Conservation (phyloP, 305 asterid species). For the Fraxinus greggii region DNA sequence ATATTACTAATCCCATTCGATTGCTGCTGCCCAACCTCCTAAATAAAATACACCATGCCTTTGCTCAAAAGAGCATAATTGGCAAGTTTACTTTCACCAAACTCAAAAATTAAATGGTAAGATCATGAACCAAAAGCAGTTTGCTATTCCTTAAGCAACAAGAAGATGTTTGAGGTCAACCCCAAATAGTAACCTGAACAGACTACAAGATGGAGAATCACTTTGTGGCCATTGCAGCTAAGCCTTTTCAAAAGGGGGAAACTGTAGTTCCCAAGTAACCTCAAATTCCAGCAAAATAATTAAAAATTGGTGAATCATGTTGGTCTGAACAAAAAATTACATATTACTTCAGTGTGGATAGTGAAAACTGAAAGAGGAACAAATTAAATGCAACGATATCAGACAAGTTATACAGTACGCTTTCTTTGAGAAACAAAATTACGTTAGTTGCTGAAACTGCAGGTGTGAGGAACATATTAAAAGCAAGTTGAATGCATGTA, state of each 20-base stretch:
- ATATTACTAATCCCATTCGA: background rate
- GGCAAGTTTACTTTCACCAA: background rate
- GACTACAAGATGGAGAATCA: background rate
- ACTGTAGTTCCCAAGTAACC: background rate
- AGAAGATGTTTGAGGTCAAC: background rate
- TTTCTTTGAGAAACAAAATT: background rate
- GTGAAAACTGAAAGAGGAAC: background rate
- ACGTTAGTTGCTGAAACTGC: background rate
- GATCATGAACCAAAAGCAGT: background rate
- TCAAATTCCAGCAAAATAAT: background rate
- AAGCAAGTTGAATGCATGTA: background rate
- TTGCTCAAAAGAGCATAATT: background rate
- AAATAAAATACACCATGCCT: background rate
- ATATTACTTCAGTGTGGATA: background rate
- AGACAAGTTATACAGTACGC: background rate
- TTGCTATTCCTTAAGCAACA: background rate
- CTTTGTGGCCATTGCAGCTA: background rate
- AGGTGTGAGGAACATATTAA: background rate
- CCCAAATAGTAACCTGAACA: background rate
- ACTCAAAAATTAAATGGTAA: background rate
- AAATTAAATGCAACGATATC: background rate
- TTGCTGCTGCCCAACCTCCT: background rate
- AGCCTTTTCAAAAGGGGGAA: background rate
- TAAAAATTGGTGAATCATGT: background rate
- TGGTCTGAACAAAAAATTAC: background rate